Evolutionary conservation across 345 rosid genomes (phyloP).

Genomic region (Gossypium ekmanianum): DNA sequence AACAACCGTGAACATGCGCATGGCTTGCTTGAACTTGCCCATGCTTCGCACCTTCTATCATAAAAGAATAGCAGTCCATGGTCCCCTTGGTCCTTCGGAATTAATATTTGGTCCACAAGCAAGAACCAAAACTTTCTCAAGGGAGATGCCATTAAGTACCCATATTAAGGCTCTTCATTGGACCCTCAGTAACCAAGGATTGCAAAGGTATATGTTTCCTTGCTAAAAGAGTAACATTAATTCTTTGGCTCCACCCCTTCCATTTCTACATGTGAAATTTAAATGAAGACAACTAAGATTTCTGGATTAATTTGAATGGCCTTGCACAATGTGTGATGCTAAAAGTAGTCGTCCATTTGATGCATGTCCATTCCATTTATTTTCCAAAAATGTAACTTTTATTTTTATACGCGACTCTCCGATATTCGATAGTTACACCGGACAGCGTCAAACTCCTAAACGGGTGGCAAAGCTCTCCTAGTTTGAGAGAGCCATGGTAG

Average conservation of each 20-base stretch:
- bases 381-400: neutral
- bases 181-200: neutral
- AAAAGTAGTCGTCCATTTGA: neutral
- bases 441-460: too few species aligned
- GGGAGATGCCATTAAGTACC: constrained; percentile 7
- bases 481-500: neutral
- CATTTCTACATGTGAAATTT: constrained; percentile 11
- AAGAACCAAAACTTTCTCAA: constrained; percentile 10
- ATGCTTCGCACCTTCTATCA: neutral
- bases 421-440: too few species aligned
- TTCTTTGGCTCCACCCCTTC: constrained; percentile 15
- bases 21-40: constrained; percentile 7
- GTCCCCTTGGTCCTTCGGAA: constrained; percentile 14
- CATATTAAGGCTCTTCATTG: constrained; percentile 1
- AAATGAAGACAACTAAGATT: constrained; percentile 15
- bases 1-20: neutral
- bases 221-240: constrained; percentile 8
- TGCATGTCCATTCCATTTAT: neutral
- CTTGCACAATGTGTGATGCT: constrained; percentile 16
- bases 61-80: neutral
- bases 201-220: neutral
- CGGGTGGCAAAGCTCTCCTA: too few species aligned
- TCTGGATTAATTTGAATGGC: neutral
- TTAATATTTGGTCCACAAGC: constrained; percentile 18
- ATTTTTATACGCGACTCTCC: too few species aligned